Base-by-base conservation (phyloP, 225 moss, liverwort and hornwort genomes). In the Pseudoscleropodium purum region DNA sequence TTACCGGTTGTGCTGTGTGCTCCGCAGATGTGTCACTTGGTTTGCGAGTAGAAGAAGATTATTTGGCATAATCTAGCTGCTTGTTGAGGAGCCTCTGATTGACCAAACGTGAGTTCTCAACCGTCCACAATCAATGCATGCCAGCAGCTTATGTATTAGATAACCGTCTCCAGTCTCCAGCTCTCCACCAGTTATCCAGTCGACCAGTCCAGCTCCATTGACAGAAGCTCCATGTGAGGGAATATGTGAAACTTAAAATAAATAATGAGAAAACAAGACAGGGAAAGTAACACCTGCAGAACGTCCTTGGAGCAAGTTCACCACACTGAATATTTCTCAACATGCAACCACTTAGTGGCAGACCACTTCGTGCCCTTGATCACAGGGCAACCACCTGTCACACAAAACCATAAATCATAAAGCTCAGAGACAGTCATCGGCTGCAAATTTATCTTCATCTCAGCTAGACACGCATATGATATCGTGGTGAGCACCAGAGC, bases 361-460 rank as follows among this genome's bases (percentile, higher is more conserved):
- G 98, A 97, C 97, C 98, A 98, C 90, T 98, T 97, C 8, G 94
- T 94, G 61, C 98, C 98, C 90, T 93, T 87, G 84, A 94, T 94
- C 72, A 97, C 97, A 41, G 97, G 97, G 89, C 98, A 97, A 88
- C 95, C 98, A 41, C 96, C 96, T 97, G 93, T 66, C 72, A 83
- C 64, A 74, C 82, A 90, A 78, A 86, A 84, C 67, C 74, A 62
- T 49, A 87, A 54, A 85, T 61, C 69, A 54, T 54, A 29, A 77
- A 87, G 37, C 61, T 79, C 27, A 87, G 30, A 72, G 63, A 69
- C 47, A 82, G 81, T 82, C 73, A 39, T 82, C 30, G 30, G 56
- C 67, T 87, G 52, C 69, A 70, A 75, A 13, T 27, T 47, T 36
- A 9, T 45, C 31, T 57, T 34, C 56, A 73, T 73, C 59, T 8